phyloP scores from a whole-genome alignment of 2,329 filamentous ascomycete species.

The Shiraia bambusicola region DNA sequence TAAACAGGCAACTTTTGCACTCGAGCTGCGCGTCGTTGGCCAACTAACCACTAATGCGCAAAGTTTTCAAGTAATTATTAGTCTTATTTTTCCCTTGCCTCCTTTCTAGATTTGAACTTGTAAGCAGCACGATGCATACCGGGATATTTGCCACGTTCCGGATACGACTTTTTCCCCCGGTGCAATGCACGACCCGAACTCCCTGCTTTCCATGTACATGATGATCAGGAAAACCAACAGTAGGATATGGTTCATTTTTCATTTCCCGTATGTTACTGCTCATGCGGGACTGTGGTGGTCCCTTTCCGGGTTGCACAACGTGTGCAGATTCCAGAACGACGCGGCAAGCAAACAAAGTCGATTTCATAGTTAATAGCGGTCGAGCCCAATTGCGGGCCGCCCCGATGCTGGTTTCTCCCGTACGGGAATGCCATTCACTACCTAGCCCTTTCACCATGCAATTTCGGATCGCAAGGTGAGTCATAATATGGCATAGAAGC shows the following conservation, averaged over 20 bases:
- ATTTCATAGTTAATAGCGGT: slow-evolving; percentile 1
- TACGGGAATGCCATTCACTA: background rate
- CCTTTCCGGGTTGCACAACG: background rate
- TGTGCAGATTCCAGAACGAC: background rate
- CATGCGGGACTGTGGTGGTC: background rate
- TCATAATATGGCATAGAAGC: background rate
- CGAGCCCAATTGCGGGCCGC: slow-evolving; percentile 14
- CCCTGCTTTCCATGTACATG: background rate
- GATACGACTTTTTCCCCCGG: background rate
- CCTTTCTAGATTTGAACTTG: too few relatives aligned
- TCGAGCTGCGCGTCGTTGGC: too few relatives aligned
- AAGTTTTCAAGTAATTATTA: too few relatives aligned
- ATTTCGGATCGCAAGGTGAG: background rate
- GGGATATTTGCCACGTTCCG: background rate
- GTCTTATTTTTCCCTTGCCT: slow-evolving; percentile 1
- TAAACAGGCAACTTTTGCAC: too few relatives aligned
- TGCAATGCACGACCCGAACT: too few relatives aligned
- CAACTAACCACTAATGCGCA: slow-evolving; percentile 1
- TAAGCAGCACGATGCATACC: too few relatives aligned
- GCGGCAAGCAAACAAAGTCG: background rate
- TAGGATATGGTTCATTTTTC: too few relatives aligned
- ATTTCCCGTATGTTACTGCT: too few relatives aligned
- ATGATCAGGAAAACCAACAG: too few relatives aligned
- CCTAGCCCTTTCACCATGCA: background rate
- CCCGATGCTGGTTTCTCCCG: slow-evolving; percentile 1